A percentile compares a stretch with the other conserved stretches of the same genome.
Evolutionary conservation across 495 filamentous ascomycete species (phyloP).

Genomic region (Chaetomidium leptoderma): DNA sequence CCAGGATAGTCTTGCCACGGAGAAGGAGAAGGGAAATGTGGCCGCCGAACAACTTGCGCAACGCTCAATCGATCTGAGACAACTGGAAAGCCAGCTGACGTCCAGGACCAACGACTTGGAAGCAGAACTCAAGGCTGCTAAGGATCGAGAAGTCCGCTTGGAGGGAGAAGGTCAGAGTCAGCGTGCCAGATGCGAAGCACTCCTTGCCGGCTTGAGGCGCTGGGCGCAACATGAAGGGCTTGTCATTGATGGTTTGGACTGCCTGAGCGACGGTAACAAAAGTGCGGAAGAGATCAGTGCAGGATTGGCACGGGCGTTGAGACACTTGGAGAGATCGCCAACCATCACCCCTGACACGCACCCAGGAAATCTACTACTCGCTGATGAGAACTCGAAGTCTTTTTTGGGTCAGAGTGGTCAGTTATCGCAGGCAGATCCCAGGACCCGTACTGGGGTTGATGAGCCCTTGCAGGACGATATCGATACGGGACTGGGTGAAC

Average conservation of each 20-base stretch:
- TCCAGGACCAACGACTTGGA: slow-evolving; percentile 2
- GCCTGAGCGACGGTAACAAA: slow-evolving; percentile 1
- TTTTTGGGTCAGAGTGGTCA: neutral
- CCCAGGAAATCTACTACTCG: neutral
- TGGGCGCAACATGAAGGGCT: slow-evolving; percentile 16
- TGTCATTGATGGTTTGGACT: neutral
- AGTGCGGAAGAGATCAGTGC: slow-evolving; percentile 4
- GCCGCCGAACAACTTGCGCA: slow-evolving; percentile 6
- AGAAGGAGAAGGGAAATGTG: slow-evolving; percentile 7
- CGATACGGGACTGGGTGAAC: neutral
- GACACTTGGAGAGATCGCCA: neutral
- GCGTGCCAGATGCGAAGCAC: neutral
- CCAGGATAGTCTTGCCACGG: slow-evolving; percentile 6
- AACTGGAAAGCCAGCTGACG: neutral
- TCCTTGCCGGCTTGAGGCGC: slow-evolving; percentile 10
- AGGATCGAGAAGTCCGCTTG: slow-evolving; percentile 4
- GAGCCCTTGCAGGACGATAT: neutral
- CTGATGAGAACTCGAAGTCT: neutral
- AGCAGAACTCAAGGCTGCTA: slow-evolving; percentile 8
- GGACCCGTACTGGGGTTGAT: neutral
- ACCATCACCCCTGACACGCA: neutral
- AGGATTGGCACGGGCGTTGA: neutral
- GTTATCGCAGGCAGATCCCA: neutral
- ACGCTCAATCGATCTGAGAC: neutral
- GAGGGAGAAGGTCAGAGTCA: slow-evolving; percentile 6